Evolutionary conservation across 768 basidiomycete genomes (phyloP).

Genomic region (Tulasnella sp.): DNA sequence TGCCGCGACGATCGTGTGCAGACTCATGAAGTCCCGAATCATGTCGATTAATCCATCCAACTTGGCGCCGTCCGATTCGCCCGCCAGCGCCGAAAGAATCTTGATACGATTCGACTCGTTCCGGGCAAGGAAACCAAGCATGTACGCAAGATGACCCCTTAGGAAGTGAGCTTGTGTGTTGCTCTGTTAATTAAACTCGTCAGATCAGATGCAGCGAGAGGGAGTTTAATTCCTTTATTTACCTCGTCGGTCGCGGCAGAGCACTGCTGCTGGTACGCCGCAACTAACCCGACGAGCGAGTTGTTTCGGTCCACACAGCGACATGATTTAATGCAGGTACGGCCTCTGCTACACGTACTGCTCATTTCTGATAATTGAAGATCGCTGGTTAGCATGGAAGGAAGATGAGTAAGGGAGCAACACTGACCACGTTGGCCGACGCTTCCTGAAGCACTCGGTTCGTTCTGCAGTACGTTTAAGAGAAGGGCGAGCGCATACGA

Average conservation of each 20-base stretch:
- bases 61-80: conserved; percentile 22
- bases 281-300: conserved; percentile 40
- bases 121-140: conserved; percentile 45
- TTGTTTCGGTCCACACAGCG: conserved; percentile 36
- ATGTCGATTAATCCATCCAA: conserved; percentile 27
- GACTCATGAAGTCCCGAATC: conserved; percentile 31
- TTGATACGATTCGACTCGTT: conserved; percentile 22
- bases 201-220: too few species aligned
- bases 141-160: conserved; percentile 60
- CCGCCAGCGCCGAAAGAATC: conserved; percentile 28
- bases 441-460: background rate
- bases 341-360: conserved; percentile 39
- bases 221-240: background rate
- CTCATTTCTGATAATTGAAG: conserved; percentile 33
- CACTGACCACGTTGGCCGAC: conserved; percentile 1
- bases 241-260: background rate
- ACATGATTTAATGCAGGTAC: conserved; percentile 42
- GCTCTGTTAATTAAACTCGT: background rate
- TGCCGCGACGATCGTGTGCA: conserved; percentile 28
- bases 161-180: conserved; percentile 26
- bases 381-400: background rate
- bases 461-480: conserved; percentile 56
- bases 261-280: conserved; percentile 31
- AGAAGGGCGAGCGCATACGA: conserved; percentile 66
- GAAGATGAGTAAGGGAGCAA: background rate